Percentiles rank a stretch among this genome's conserved stretches.
Evolutionary conservation across 2,329 filamentous ascomycete genomes (phyloP).

Genomic region (Cercospora brassicicola): DNA sequence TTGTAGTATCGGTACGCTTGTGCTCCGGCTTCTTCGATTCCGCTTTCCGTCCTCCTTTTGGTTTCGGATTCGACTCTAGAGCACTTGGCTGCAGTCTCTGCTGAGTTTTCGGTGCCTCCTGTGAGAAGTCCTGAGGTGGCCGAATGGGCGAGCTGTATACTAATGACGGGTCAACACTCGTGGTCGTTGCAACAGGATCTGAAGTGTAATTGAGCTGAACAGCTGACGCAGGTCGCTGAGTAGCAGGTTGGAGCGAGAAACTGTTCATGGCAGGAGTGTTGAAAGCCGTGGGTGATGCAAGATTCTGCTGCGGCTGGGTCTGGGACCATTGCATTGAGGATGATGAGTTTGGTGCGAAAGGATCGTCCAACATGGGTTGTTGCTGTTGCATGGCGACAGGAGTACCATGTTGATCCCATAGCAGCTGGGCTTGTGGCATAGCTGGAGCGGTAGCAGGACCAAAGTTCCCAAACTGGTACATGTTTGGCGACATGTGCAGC

Average conservation of each 20-base stretch:
- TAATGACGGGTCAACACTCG: constrained; percentile 52
- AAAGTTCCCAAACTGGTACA: constrained; percentile 55
- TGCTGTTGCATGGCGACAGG: constrained; percentile 25
- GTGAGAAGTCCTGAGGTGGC: constrained; percentile 15
- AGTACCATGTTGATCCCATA: constrained; percentile 38
- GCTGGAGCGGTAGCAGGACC: constrained; percentile 58
- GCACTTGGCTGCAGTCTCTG: constrained; percentile 36
- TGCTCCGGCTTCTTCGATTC: constrained; percentile 33
- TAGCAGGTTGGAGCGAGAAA: constrained; percentile 32
- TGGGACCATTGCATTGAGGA: constrained; percentile 25
- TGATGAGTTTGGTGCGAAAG: constrained; percentile 31
- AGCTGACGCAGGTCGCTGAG: constrained; percentile 32
- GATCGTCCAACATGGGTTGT: constrained; percentile 33
- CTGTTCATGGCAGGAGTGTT: constrained; percentile 37
- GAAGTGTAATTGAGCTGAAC: constrained; percentile 24
- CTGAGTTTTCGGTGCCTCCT: constrained; percentile 5
- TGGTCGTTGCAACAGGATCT: constrained; percentile 33
- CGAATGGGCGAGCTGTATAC: constrained; percentile 40
- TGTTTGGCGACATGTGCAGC: constrained; percentile 59
- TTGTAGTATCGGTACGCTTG: constrained; percentile 44
- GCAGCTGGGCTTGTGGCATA: constrained; percentile 55
- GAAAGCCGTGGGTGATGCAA: constrained; percentile 28
- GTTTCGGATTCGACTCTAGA: constrained; percentile 19
- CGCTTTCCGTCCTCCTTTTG: constrained; percentile 36
- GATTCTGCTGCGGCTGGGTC: constrained; percentile 13